These are phyloP conservation scores for Ceratocystis eucalypticola DNA, from an alignment of 2,329 filamentous ascomycete genomes.

Conservation along the genomic window DNA sequence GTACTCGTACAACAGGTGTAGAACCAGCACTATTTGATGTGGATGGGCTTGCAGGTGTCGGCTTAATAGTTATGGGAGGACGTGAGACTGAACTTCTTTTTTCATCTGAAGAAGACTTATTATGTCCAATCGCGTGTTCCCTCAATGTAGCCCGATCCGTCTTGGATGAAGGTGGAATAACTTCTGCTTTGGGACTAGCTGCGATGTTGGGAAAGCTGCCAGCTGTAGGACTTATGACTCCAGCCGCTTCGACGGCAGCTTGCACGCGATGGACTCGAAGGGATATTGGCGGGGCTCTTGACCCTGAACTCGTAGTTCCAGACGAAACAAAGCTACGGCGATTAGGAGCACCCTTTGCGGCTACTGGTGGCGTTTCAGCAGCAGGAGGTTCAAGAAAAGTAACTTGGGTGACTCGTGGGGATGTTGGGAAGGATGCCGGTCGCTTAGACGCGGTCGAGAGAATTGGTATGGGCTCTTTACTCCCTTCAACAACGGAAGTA, in stretches of 20 bases:
- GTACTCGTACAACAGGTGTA: conserved; percentile 28
- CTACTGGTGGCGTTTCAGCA: not conserved
- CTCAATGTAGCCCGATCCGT: conserved; percentile 4
- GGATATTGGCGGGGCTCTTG: conserved; percentile 15
- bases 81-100: conserved; percentile 27
- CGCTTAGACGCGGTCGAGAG: conserved; percentile 23
- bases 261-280: conserved; percentile 15
- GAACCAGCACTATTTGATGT: conserved; percentile 24
- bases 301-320: conserved; percentile 12
- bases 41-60: conserved; percentile 18
- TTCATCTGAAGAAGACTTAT: conserved; percentile 32
- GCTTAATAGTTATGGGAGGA: conserved; percentile 26
- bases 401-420: conserved; percentile 20
- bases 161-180: conserved; percentile 25
- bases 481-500: conserved; percentile 22
- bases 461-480: conserved; percentile 17
- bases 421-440: conserved; percentile 29
- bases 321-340: conserved; percentile 13
- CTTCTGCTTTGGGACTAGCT: conserved; percentile 9
- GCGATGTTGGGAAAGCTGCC: not conserved
- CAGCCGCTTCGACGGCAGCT: conserved; percentile 12
- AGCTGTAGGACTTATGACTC: not conserved
- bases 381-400: conserved; percentile 15
- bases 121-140: conserved; percentile 10
- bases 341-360: conserved; percentile 13